These are phyloP conservation scores for Athelia psychrophila DNA, from an alignment of 1,284 basidiomycete species.

Conservation along the genomic window DNA sequence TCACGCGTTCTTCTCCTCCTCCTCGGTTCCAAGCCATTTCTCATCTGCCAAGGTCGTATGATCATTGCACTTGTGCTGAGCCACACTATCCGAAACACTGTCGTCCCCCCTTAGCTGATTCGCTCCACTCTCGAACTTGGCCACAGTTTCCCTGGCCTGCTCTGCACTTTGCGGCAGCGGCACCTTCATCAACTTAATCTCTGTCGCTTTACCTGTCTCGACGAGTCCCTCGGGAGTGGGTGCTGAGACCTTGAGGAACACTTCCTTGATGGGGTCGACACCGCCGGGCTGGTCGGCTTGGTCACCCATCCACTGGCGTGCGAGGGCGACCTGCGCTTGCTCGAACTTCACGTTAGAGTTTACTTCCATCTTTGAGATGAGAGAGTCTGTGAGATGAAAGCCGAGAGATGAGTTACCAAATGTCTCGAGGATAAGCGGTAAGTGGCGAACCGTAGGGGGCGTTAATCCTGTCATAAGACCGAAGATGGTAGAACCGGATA, in stretches of 20 bases:
- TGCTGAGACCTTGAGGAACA: conserved; percentile 48
- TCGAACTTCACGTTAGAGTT: conserved; percentile 79
- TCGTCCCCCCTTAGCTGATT: conserved; percentile 50
- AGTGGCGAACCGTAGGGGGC: conserved; percentile 55
- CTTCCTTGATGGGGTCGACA: conserved; percentile 37
- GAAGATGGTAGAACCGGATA: conserved; percentile 87
- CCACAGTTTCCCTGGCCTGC: conserved; percentile 64
- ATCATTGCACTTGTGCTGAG: conserved; percentile 75
- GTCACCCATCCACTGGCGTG: conserved; percentile 75
- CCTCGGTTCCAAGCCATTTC: conserved; percentile 77
- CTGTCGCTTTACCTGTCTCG: conserved; percentile 41
- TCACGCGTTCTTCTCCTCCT: conserved; percentile 78
- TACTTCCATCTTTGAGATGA: conserved; percentile 71
- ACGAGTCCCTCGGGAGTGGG: conserved; percentile 40
- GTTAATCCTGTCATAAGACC: conserved; percentile 91
- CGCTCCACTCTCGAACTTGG: conserved; percentile 67
- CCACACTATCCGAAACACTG: conserved; percentile 68
- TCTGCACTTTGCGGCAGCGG: conserved; percentile 63
- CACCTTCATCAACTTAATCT: conserved; percentile 57
- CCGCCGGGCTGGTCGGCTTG: conserved; percentile 33
- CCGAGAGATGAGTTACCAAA: neutral
- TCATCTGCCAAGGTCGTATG: conserved; percentile 62
- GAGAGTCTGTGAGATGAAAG: conserved; percentile 40
- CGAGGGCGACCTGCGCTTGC: conserved; percentile 84
- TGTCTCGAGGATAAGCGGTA: neutral